These are phyloP conservation scores for Ogataea nonfermentans DNA, from an alignment of 805 yeast genomes.

Conservation along the genomic window DNA sequence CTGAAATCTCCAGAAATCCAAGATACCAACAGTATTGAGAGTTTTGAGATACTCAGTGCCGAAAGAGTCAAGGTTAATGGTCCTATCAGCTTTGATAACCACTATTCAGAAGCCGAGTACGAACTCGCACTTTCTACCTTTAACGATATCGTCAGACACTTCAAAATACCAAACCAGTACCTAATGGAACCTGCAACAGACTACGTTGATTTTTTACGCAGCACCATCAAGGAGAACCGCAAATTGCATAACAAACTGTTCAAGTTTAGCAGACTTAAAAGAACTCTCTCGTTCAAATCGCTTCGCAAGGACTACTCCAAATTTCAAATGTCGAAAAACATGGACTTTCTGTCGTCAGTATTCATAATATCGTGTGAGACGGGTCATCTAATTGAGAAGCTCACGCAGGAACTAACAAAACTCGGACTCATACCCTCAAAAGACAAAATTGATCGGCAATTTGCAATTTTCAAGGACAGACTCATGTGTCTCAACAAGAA, in stretches of 20 bases:
- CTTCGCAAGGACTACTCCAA: slow-evolving; percentile 6
- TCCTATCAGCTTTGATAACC: slow-evolving; percentile 12
- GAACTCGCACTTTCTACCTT: slow-evolving; percentile 13
- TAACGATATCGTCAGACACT: slow-evolving; percentile 23
- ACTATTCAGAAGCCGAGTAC: slow-evolving; percentile 5
- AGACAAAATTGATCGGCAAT: slow-evolving; percentile 14
- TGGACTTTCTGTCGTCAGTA: slow-evolving; percentile 12
- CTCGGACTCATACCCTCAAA: slow-evolving; percentile 8
- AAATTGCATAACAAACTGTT: slow-evolving; percentile 6
- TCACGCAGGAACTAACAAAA: slow-evolving; percentile 10
- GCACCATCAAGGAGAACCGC: slow-evolving; percentile 16
- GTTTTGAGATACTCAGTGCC: slow-evolving; percentile 1
- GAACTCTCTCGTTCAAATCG: slow-evolving; percentile 6
- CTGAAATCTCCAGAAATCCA: neutral
- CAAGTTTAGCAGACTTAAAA: slow-evolving; percentile 6
- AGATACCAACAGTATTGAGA: neutral
- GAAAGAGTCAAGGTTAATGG: slow-evolving; percentile 8
- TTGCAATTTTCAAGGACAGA: slow-evolving; percentile 11
- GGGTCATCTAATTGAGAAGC: slow-evolving; percentile 10
- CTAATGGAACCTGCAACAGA: slow-evolving; percentile 21
- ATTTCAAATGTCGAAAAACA: slow-evolving; percentile 2
- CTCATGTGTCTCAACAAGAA: slow-evolving; percentile 6
- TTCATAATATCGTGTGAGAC: slow-evolving; percentile 12
- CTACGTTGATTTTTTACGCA: slow-evolving; percentile 17
- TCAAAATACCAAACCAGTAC: slow-evolving; percentile 27